Evolutionary conservation across 352 stramenopile genomes (phyloP), one percentile per base, ranked within the genome.

Genomic region (Phytophthora lateralis): DNA sequence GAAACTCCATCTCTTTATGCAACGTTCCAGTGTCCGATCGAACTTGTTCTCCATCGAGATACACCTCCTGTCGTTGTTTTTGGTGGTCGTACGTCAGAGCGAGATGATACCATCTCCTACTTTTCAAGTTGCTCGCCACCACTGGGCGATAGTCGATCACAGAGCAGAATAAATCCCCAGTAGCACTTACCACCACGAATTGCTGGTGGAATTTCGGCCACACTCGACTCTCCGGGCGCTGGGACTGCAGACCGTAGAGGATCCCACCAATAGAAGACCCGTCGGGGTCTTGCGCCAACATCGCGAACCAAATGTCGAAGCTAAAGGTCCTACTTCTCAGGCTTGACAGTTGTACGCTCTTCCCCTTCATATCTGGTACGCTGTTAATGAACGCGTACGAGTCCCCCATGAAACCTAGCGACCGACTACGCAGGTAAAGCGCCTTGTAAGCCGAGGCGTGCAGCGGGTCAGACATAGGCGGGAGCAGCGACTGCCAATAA

Each of bases 31-130:
- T 52, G 26, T 55, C 49, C 1, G 44, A 63, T 4, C 14, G 3
- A 5, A 67, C 0, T 15, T 44, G 50, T 30, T 39, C 43, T 37
- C 73, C 73, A 38, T 79, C 51, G 4, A 82, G 12, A 26, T 70
- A 77, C n/a, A 79, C 66, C 0, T 51, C 9, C 42, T 69, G 53
- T 2, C 38, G 6, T 52, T 71, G 42, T 17, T 32, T 50, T n/a
- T 52, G 12, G 0, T 26, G 7, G 27, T 69, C 42, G 45, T 75
- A 82, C 4, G 63, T 66, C 4, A 78, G 50, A 7, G 55, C 70
- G 27, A 82, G 26, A 45, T 84, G 69, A 27, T 84, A 79, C 75
- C 71, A 84, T 39, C 53, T 52, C 1, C 42, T 11, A 14, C 49
- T 9, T 20, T 65, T 44, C 9, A 84, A 41, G 1, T 41, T 10